Conservation (phyloP, 2,329 filamentous ascomycete genomes). For the Fusarium newnesense region DNA sequence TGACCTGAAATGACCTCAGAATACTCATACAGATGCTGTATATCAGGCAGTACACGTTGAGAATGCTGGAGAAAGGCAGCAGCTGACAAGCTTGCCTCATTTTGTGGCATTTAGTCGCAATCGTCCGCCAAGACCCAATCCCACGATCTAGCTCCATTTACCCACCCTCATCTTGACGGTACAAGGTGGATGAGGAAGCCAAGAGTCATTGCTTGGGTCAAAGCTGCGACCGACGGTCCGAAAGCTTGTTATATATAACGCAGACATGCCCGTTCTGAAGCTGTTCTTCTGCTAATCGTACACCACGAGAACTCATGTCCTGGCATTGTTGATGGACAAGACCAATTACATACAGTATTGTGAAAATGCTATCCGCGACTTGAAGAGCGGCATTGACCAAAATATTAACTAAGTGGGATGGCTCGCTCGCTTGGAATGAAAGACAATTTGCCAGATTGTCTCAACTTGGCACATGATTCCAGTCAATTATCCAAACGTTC, state of each 20-base stretch:
- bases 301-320: background rate
- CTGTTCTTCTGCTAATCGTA: background rate
- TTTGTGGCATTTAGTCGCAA: conserved; percentile 36
- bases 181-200: conserved; percentile 20
- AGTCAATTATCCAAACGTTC: background rate
- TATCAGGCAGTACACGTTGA: background rate
- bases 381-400: background rate
- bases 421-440: background rate
- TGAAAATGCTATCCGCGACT: background rate
- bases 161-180: conserved; percentile 6
- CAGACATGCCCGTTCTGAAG: background rate
- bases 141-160: conserved; percentile 28
- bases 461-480: background rate
- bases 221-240: conserved; percentile 23
- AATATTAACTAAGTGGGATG: background rate
- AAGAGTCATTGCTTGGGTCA: conserved; percentile 1
- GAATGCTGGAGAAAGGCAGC: background rate
- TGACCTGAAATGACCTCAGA: background rate
- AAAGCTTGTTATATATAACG: conserved; percentile 3
- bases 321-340: background rate
- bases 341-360: background rate
- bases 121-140: conserved; percentile 35
- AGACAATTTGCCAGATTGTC: background rate
- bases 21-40: background rate
- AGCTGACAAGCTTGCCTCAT: conserved; percentile 36